phyloP scores from a whole-genome alignment of 2,329 filamentous ascomycete genomes.

The Pseudocercospora musae region DNA sequence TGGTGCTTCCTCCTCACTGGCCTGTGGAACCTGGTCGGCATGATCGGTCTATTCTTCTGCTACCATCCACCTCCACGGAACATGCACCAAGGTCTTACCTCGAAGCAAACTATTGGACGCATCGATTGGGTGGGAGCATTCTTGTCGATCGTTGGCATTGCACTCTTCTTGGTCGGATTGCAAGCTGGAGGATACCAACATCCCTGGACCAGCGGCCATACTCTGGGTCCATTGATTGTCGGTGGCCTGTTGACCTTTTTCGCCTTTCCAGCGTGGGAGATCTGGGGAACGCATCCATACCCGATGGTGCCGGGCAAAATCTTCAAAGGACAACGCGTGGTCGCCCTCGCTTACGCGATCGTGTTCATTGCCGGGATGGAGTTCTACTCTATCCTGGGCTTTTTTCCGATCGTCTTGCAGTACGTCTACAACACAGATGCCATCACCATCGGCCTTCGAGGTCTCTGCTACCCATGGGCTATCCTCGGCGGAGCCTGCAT shows the following conservation, averaged over 20 bases:
- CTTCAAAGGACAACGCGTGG: slow-evolving; percentile 32
- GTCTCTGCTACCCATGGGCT: slow-evolving; percentile 60
- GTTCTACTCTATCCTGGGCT: slow-evolving; percentile 45
- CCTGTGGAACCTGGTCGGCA: slow-evolving; percentile 52
- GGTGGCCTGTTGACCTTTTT: slow-evolving; percentile 28
- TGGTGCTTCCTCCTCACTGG: slow-evolving; percentile 54
- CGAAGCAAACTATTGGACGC: slow-evolving; percentile 40
- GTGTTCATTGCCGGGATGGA: slow-evolving; percentile 36
- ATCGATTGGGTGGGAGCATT: slow-evolving; percentile 53
- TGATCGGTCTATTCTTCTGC: slow-evolving; percentile 51
- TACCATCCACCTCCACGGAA: slow-evolving; percentile 53
- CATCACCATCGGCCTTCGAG: slow-evolving; percentile 59
- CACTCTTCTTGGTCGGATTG: slow-evolving; percentile 49
- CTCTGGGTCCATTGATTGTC: slow-evolving; percentile 29
- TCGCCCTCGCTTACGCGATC: slow-evolving; percentile 35
- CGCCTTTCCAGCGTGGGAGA: slow-evolving; percentile 30
- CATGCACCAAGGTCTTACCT: slow-evolving; percentile 36
- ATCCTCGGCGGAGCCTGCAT: slow-evolving; percentile 60
- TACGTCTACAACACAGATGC: slow-evolving; percentile 64
- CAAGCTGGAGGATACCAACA: slow-evolving; percentile 24
- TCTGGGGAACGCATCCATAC: slow-evolving; percentile 24
- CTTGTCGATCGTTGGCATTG: slow-evolving; percentile 48
- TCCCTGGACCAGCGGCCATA: slow-evolving; percentile 26
- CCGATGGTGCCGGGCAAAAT: slow-evolving; percentile 32
- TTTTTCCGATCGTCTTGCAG: slow-evolving; percentile 62